phyloP scores from a whole-genome alignment of 23 red algal genomes.

The Gracilaria gracilis region DNA sequence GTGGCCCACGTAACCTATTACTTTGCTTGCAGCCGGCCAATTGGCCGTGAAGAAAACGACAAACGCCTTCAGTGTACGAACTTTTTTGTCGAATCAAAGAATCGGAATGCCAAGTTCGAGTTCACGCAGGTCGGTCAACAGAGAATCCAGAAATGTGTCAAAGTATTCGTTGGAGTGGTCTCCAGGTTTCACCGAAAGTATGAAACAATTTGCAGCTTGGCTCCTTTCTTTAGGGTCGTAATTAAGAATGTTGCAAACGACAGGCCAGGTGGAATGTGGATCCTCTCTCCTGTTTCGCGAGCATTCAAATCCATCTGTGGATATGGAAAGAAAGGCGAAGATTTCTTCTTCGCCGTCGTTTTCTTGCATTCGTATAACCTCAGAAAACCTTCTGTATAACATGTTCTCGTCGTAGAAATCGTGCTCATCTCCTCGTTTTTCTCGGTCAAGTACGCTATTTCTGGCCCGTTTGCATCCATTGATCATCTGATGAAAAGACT shows the following conservation, averaged over 20 bases:
- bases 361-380: neutral
- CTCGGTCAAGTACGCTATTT: neutral
- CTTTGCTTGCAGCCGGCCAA: neutral
- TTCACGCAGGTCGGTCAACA: neutral
- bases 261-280: neutral
- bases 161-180: neutral
- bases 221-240: neutral
- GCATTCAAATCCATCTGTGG: slow-evolving; percentile 4
- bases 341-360: neutral
- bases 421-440: neutral
- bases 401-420: neutral
- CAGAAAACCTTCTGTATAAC: neutral
- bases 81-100: neutral
- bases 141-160: neutral
- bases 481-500: neutral
- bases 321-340: neutral
- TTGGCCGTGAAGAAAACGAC: neutral
- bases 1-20: slow-evolving; percentile 3
- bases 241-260: neutral
- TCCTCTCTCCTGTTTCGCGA: neutral
- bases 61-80: neutral
- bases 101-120: neutral
- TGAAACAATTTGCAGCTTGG: neutral
- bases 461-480: neutral
- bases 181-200: neutral